Conservation (phyloP, 2,329 filamentous ascomycete species). For the Cytospora paraplurivora region DNA sequence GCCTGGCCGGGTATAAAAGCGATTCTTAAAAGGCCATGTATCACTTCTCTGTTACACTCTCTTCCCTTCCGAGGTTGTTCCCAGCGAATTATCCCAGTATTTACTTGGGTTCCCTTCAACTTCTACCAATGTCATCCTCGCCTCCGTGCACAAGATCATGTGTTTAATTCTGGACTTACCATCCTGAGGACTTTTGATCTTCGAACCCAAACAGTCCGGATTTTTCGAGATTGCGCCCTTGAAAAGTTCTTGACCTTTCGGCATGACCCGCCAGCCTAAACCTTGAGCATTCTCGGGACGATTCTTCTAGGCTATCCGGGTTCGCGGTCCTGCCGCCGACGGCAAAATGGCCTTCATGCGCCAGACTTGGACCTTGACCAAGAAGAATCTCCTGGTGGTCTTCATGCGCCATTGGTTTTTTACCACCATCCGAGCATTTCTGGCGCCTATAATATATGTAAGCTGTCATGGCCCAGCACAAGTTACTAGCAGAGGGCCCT, state of each 20-base stretch:
- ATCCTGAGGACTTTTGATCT: neutral
- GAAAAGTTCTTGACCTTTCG: neutral
- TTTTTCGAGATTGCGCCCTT: neutral
- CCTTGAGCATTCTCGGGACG: neutral
- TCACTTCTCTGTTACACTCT: neutral
- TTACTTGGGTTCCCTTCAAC: neutral
- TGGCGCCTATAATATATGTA: constrained; percentile 42
- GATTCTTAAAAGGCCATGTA: no score
- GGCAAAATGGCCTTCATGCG: constrained; percentile 54
- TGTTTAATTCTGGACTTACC: neutral
- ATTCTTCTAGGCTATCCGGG: neutral
- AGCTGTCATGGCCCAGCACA: neutral
- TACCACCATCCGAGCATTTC: constrained; percentile 56
- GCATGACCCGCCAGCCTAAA: neutral
- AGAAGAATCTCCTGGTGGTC: constrained; percentile 64
- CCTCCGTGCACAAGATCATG: neutral
- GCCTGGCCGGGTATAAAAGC: no score
- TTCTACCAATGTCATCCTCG: neutral
- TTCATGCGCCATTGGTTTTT: constrained; percentile 55
- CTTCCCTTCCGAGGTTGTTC: neutral
- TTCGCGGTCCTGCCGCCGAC: neutral
- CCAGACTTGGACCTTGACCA: constrained; percentile 62
- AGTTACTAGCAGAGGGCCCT: no score
- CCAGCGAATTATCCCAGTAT: neutral
- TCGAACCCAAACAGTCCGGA: neutral